Conservation (phyloP, 1,139 yeast genomes). For the Zygoascus hellenicus region DNA sequence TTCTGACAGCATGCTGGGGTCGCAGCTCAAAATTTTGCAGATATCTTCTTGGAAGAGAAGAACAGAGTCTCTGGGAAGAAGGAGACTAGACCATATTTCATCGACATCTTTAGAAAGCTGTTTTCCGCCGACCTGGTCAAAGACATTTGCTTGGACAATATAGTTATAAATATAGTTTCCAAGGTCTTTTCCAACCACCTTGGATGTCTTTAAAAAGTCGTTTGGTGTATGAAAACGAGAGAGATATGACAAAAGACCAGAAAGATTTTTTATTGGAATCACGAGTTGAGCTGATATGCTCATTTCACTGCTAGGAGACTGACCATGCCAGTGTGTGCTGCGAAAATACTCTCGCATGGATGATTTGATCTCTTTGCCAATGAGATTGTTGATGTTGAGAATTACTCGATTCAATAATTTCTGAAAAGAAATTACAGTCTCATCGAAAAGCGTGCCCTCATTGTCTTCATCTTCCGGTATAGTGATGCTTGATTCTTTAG, state of each 20-base stretch:
- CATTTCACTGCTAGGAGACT: slow-evolving; percentile 6
- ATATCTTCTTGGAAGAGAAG: slow-evolving; percentile 22
- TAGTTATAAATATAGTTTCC: slow-evolving; percentile 51
- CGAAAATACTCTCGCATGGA: slow-evolving; percentile 50
- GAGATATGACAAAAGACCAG: slow-evolving; percentile 37
- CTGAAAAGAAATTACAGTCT: slow-evolving; percentile 45
- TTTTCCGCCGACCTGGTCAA: slow-evolving; percentile 48
- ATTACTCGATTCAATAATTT: slow-evolving; percentile 39
- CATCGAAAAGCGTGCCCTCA: slow-evolving; percentile 50
- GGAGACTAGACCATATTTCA: slow-evolving; percentile 36
- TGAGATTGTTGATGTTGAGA: slow-evolving; percentile 40
- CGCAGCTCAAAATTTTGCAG: slow-evolving; percentile 16
- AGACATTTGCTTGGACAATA: slow-evolving; percentile 58
- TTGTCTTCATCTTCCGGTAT: slow-evolving; percentile 28
- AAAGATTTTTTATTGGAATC: slow-evolving; percentile 35
- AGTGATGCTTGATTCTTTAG: slow-evolving; percentile 12
- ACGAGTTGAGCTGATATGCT: slow-evolving; percentile 35
- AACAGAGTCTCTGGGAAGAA: slow-evolving; percentile 29
- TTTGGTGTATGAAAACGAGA: slow-evolving; percentile 33
- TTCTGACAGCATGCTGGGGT: background rate
- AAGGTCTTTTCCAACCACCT: slow-evolving; percentile 42
- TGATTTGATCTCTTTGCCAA: slow-evolving; percentile 47
- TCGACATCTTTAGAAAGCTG: slow-evolving; percentile 54
- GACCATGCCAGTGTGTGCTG: slow-evolving; percentile 25
- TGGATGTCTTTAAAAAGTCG: slow-evolving; percentile 25